Base-by-base conservation (phyloP, 495 filamentous ascomycete species). In the Penicillium parvum region DNA sequence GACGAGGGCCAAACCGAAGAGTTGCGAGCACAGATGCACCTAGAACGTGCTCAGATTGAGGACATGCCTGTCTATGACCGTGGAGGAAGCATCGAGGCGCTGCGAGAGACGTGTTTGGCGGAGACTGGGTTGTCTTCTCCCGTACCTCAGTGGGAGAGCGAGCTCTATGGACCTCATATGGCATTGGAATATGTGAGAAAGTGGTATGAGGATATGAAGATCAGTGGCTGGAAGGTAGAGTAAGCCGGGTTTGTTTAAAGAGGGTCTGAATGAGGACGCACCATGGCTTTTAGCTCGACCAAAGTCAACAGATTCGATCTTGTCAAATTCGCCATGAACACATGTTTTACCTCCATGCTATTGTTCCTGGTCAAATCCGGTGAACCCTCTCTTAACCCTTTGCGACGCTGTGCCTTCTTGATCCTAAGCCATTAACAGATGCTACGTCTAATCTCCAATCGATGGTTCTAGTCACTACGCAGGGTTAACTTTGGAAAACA, bases 81-180 rank as follows among this genome's bases (percentile, higher is more conserved):
- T 1, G 69, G 69, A 12, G 66, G 68, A 4, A 54, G 44, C 3
- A 47, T 70, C 36, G 63, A 64, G 19, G 47, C 55, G 27, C 39
- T 73, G 15, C 43, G 54, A 12, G 40, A 53, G n/a, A 51, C 52
- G 0, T 69, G 61, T 32, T 29, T 70, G 9, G 11, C 58, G 32
- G 66, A 74, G 40, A 74, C 68, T 0, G 68, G 69, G 0, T 44
- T 74, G 37, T 19, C 38, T 1, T 30, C 65, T 0, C 66, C 66
- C 5, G 35, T 26, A 10, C 58, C 61, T 32, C 64, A 64, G 36
- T 71, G 64, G 66, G 68, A 69, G 12, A 40, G 49, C 0, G 61
- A 62, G 1, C 20, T 55, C 1, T 62, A 67, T 50, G 66, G 68
- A 0, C 66, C 68, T 5, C 64, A 68, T 45, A 44, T 48, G 6